Percentiles rank a stretch among this genome's conserved stretches.
phyloP scores from a whole-genome alignment of 177 flowering plant genomes.

The Tripterygium wilfordii region DNA sequence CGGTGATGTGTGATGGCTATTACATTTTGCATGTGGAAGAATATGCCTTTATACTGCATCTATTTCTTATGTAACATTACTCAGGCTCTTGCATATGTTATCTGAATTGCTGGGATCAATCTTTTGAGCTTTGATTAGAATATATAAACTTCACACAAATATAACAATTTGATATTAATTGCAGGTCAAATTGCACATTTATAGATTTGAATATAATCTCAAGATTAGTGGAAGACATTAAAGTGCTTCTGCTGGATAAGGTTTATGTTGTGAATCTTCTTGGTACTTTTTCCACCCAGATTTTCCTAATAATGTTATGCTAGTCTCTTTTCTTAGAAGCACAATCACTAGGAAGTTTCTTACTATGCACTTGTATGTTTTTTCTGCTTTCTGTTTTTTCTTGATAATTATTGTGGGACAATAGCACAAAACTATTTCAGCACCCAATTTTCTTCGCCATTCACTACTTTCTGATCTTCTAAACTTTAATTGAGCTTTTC shows the following conservation, averaged over 20 bases:
- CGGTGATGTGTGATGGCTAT: no score
- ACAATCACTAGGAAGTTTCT: no score
- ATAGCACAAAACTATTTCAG: no score
- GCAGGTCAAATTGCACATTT: constrained; percentile 31
- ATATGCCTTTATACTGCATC: no score
- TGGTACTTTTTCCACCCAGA: constrained; percentile 36
- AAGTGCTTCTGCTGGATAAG: constrained; percentile 54
- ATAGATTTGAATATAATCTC: constrained; percentile 23
- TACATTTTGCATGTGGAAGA: no score
- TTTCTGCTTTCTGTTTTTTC: not conserved
- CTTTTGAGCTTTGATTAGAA: no score
- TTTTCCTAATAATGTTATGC: not conserved
- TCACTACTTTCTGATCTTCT: not conserved
- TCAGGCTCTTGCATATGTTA: no score
- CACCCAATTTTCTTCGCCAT: no score
- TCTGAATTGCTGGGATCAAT: no score
- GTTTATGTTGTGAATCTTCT: constrained; percentile 74
- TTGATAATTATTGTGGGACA: no score
- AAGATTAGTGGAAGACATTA: constrained; percentile 58
- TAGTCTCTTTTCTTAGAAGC: not conserved
- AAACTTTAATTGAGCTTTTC: constrained; percentile 4
- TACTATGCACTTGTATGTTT: not conserved
- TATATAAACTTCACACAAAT: no score
- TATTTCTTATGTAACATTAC: no score
- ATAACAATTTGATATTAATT: constrained; percentile 1